A percentile compares a stretch with the other conserved stretches of the same genome.
phyloP scores from a whole-genome alignment of 805 yeast species.

The Maudiozyma turicensis region DNA sequence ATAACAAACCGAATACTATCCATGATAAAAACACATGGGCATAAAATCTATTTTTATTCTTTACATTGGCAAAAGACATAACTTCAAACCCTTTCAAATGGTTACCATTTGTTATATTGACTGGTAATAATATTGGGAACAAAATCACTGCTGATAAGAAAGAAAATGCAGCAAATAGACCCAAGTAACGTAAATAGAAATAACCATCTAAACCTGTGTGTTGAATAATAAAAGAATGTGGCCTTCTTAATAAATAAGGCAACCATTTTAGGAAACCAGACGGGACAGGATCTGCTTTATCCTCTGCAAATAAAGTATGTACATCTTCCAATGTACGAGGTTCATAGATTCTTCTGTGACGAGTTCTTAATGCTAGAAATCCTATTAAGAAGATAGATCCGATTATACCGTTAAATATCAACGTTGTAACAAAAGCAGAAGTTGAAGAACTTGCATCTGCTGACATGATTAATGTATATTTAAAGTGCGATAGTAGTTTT shows the following conservation, averaged over 20 bases:
- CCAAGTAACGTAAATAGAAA: slow-evolving; percentile 57
- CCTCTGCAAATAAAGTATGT: slow-evolving; percentile 31
- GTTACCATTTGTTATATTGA: slow-evolving; percentile 63
- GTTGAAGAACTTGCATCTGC: slow-evolving; percentile 43
- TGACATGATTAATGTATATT: slow-evolving; percentile 8
- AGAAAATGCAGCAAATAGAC: slow-evolving; percentile 44
- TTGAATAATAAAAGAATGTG: slow-evolving; percentile 56
- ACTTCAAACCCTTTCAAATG: slow-evolving; percentile 50
- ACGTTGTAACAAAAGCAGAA: slow-evolving; percentile 64
- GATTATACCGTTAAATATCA: slow-evolving; percentile 58
- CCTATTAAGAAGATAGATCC: slow-evolving; percentile 44
- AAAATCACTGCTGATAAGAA: slow-evolving; percentile 43
- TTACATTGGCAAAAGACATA: slow-evolving; percentile 53
- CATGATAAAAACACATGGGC: slow-evolving; percentile 74
- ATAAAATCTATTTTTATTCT: slow-evolving; percentile 51
- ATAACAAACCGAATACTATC: slow-evolving; percentile 57
- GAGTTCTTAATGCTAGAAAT: slow-evolving; percentile 57
- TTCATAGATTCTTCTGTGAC: slow-evolving; percentile 63
- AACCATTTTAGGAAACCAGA: slow-evolving; percentile 57
- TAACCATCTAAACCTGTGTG: slow-evolving; percentile 70
- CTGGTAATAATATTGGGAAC: slow-evolving; percentile 65
- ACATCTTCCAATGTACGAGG: slow-evolving; percentile 52
- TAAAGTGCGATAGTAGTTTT: neutral
- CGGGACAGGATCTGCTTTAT: slow-evolving; percentile 57
- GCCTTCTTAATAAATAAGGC: slow-evolving; percentile 38